phyloP scores from a whole-genome alignment of 2,329 filamentous ascomycete species.

The Moelleriella libera region DNA sequence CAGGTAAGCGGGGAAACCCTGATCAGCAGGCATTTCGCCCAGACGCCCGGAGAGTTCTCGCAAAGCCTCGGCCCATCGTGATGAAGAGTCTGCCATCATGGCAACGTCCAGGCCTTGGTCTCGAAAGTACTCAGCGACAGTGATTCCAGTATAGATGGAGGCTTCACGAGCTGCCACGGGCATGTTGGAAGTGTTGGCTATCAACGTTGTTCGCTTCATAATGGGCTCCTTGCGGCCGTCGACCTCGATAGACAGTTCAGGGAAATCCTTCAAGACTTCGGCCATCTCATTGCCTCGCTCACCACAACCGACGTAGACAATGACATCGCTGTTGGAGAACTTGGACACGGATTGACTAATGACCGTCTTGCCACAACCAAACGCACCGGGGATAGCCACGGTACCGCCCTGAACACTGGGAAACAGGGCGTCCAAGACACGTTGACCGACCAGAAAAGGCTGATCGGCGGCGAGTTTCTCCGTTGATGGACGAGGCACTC shows the following conservation, averaged over 20 bases:
- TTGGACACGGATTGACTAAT: constrained; percentile 98
- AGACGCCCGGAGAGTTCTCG: constrained; percentile 98
- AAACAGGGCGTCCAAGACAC: constrained; percentile 92
- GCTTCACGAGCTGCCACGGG: constrained; percentile 95
- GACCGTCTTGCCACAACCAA: constrained; percentile 98
- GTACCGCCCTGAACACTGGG: constrained; percentile 94
- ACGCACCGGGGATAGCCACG: constrained; percentile 94
- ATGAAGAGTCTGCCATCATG: constrained; percentile 99
- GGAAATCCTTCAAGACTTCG: constrained; percentile 99
- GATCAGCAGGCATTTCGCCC: constrained; percentile 98
- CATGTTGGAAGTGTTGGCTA: constrained; percentile 99
- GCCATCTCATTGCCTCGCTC: constrained; percentile 99
- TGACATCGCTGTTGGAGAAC: constrained; percentile 98
- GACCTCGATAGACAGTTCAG: constrained; percentile 88
- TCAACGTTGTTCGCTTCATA: constrained; percentile 98
- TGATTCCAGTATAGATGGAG: constrained; percentile 96
- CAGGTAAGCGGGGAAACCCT: constrained; percentile 97
- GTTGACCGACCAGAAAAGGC: constrained; percentile 91
- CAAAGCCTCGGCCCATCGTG: constrained; percentile 95
- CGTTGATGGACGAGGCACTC: constrained; percentile 80
- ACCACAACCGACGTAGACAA: constrained; percentile 85
- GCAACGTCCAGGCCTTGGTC: constrained; percentile 95
- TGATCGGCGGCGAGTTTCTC: constrained; percentile 83
- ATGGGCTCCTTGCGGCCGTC: constrained; percentile 94
- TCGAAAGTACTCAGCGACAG: constrained; percentile 90